Conservation (phyloP, 192 early-diverging fungal genomes). For the Podila clonocystis region DNA sequence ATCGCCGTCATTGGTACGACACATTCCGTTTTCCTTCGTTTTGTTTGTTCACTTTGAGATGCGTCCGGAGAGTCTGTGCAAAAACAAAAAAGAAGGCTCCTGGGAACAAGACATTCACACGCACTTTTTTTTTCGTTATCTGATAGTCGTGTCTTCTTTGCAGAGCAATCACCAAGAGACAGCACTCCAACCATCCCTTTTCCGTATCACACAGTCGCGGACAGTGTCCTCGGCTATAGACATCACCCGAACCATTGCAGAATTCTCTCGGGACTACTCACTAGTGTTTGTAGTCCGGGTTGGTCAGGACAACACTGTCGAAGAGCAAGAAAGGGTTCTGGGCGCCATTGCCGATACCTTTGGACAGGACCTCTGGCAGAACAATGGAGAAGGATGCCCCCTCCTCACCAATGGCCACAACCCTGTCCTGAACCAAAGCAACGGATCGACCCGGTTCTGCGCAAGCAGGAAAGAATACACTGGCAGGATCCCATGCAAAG, state of each 20-base stretch:
- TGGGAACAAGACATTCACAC: neutral
- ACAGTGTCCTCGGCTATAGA: conserved; percentile 25
- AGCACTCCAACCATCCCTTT: conserved; percentile 8
- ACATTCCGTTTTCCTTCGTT: neutral
- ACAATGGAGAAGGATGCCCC: neutral
- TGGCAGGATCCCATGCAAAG: conserved; percentile 39
- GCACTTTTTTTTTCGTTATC: neutral
- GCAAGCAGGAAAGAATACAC: conserved; percentile 1
- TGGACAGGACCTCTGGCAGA: conserved; percentile 31
- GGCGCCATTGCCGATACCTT: conserved; percentile 42
- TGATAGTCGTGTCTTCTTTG: conserved; percentile 17
- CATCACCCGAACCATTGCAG: conserved; percentile 34
- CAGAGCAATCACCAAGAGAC: neutral
- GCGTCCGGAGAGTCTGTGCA: neutral
- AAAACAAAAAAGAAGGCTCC: neutral
- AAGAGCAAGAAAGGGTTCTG: conserved; percentile 23
- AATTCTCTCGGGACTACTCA: conserved; percentile 41
- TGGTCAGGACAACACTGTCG: neutral
- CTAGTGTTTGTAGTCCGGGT: conserved; percentile 46
- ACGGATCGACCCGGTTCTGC: neutral
- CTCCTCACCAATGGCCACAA: conserved; percentile 8
- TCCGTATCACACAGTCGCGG: conserved; percentile 14
- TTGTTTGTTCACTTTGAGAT: neutral
- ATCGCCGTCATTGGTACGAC: conserved; percentile 39
- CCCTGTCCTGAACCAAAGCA: neutral